Base-by-base conservation (phyloP, 176 grass and related monocot species). In the Cocos nucifera region DNA sequence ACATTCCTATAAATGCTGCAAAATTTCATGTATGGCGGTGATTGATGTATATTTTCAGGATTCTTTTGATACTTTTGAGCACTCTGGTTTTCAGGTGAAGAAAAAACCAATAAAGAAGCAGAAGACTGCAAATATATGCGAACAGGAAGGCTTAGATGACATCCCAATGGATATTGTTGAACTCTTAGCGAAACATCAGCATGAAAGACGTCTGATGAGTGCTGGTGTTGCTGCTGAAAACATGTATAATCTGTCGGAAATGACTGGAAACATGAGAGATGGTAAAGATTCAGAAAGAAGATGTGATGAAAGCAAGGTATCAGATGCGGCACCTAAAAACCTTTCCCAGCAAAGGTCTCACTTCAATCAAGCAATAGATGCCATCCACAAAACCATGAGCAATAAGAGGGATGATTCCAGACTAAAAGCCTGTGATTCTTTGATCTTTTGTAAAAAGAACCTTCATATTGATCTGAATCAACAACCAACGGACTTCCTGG, bases 91-190 rank as follows among this genome's bases (percentile, higher is more conserved):
- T 8, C 24, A 53, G 61, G 71, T 76, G 80, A 80, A 62, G 25
- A 19, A 76, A 22, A 72, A 57, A 17, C 24, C 29, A 5, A 57
- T 7, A 22, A 70, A 32, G 67, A 86, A 53, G 14, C 57, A 19
- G 58, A 75, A 22, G 55, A 48, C 48, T 60, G 71, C 66, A 75
- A 82, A 73, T 30, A 65, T 8, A 24, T 57, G 20, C 19, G 69
- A 64, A 67, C 48, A 71, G 50, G 62, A 74, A 25, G 61, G 21
- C 75, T 18, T 77, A 15, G 85, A 89, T 78, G 93, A 74, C 60
- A 84, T 88, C 60, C 84, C 87, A 49, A 92, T 98, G 87, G 87
- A 92, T 32, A 83, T 98, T 60, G 81, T 86, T 61, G 87, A 98
- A 88, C 76, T 97, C 54, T 75, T 98, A 44, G 81, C 67, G 15